Conservation (phyloP, 805 yeast genomes). For the Suhomyces sp. region DNA sequence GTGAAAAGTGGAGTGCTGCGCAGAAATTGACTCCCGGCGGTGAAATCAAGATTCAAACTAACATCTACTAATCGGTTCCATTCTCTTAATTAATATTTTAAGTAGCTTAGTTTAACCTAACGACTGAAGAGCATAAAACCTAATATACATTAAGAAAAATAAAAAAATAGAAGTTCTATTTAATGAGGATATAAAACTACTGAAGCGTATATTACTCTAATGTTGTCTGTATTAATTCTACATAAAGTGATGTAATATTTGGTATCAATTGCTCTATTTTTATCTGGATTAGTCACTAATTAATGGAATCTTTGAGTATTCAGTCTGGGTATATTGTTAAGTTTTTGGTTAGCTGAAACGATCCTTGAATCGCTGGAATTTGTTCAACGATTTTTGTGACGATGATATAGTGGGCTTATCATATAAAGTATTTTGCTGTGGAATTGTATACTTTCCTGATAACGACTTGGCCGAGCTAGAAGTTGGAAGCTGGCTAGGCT, state of each 20-base stretch:
- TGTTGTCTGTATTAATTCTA: too few relatives aligned
- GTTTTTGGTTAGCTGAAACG: slow-evolving; percentile 19
- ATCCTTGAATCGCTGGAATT: slow-evolving; percentile 33
- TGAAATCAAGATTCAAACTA: slow-evolving; percentile 58
- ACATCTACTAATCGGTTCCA: slow-evolving; percentile 20
- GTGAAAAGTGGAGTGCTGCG: slow-evolving; percentile 70
- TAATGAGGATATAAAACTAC: too few relatives aligned
- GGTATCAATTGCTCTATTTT: background rate
- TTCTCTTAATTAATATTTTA: too few relatives aligned
- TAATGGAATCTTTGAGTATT: background rate
- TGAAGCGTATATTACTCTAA: too few relatives aligned
- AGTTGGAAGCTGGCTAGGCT: background rate
- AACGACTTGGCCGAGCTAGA: slow-evolving; percentile 3
- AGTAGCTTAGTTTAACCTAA: too few relatives aligned
- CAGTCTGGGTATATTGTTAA: background rate
- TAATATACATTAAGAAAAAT: too few relatives aligned
- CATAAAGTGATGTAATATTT: too few relatives aligned
- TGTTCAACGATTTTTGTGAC: slow-evolving; percentile 26
- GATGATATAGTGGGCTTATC: slow-evolving; percentile 41
- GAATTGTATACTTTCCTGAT: slow-evolving; percentile 16
- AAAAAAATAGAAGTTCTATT: too few relatives aligned
- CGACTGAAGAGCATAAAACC: too few relatives aligned
- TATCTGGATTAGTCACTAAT: background rate
- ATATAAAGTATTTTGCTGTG: slow-evolving; percentile 26
- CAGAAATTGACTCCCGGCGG: slow-evolving; percentile 61